Evolutionary conservation across 2,329 filamentous ascomycete genomes (phyloP), one percentile per base, ranked within the genome.

Genomic region (Botrytis tulipae): DNA sequence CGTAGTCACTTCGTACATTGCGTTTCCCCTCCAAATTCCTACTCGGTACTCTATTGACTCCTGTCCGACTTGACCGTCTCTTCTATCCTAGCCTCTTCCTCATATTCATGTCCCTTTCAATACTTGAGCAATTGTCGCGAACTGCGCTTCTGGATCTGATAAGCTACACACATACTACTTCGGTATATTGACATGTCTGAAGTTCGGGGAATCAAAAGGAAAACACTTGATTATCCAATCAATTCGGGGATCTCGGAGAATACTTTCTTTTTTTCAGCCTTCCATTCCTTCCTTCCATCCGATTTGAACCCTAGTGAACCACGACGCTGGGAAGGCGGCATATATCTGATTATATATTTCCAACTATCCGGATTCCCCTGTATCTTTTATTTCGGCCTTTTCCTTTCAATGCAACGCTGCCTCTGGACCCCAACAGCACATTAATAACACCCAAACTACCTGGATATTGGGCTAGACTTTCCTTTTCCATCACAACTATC

Each of bases 271-370:
- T 67, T 59, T 68, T 72, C 71, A 59, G 61, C 71, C 62, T 59
- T 67, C 71, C 61, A 60, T 68, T 54, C 60, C 70, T 72, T 71
- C 60, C 42, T 37, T 65, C 61, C 70, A 44, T 67, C 62, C 62
- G 40, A 68, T 59, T 44, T 68, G 40, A 51, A 68, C 63, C 71
- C 51, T 68, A n/a, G 54, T 68, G 71, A 72, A 68, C 71, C 71
- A 72, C 20, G 37, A 68, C 54, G 46, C 71, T 72, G 71, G 71
- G 48, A 72, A 68, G 60, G 25, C 60, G 60, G 60, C 60, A 63
- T 42, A 63, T 54, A 54, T 54, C 22, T 67, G 57, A 20, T 29
- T 66, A 46, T 46, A 37, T 54, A 59, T 68, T 51, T 40, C 59
- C 70, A 57, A 68, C 29, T 18, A 68, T 48, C 65, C 42, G 29